Evolutionary conservation across 2,329 filamentous ascomycete species (phyloP).

Genomic region (Reticulascus tulasneorum): DNA sequence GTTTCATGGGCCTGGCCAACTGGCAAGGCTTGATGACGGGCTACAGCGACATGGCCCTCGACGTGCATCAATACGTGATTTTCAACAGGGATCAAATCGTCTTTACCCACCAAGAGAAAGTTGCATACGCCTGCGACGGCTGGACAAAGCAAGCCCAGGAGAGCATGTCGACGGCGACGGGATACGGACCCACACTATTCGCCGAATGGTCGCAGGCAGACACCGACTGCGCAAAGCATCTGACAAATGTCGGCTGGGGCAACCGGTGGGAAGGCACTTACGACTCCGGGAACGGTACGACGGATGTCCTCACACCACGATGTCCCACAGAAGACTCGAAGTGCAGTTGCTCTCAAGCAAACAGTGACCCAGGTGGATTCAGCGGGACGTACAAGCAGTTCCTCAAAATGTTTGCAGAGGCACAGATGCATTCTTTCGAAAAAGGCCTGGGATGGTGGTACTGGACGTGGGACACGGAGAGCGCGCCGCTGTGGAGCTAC

Average conservation of each 20-base stretch:
- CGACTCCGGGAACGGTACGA: slow-evolving; percentile 59
- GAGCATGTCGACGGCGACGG: slow-evolving; percentile 68
- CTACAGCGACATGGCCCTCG: slow-evolving; percentile 74
- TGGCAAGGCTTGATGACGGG: slow-evolving; percentile 82
- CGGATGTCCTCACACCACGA: slow-evolving; percentile 62
- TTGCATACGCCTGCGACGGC: slow-evolving; percentile 79
- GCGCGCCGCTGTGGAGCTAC: slow-evolving; percentile 86
- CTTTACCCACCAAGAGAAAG: slow-evolving; percentile 76
- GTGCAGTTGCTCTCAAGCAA: slow-evolving; percentile 74
- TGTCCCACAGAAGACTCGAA: slow-evolving; percentile 65
- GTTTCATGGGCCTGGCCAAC: slow-evolving; percentile 85
- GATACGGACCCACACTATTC: slow-evolving; percentile 90
- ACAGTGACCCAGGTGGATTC: slow-evolving; percentile 67
- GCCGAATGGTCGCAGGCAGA: slow-evolving; percentile 98
- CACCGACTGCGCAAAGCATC: slow-evolving; percentile 81
- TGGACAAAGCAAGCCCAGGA: slow-evolving; percentile 77
- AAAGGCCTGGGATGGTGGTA: slow-evolving; percentile 97
- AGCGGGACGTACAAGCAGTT: slow-evolving; percentile 76
- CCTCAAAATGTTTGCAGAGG: slow-evolving; percentile 84
- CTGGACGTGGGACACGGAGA: slow-evolving; percentile 96
- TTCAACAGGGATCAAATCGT: slow-evolving; percentile 89
- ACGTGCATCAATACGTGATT: slow-evolving; percentile 97
- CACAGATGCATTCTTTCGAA: slow-evolving; percentile 94
- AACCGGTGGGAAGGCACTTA: slow-evolving; percentile 90
- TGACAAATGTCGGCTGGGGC: slow-evolving; percentile 87